Conservation (phyloP, 1,284 basidiomycete genomes). For the Ceratobasidium sp. region DNA sequence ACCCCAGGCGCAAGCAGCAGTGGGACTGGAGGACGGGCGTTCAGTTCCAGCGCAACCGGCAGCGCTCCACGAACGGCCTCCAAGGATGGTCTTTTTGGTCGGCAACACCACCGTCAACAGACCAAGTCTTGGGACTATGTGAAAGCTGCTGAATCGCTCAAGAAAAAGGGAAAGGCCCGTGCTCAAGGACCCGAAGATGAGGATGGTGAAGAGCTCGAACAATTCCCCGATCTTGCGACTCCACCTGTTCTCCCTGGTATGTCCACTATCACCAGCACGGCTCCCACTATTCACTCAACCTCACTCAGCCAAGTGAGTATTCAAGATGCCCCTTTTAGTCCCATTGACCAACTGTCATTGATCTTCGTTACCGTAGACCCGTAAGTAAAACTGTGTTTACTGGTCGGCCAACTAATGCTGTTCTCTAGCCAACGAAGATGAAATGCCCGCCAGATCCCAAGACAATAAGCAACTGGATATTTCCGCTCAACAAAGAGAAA, state of each 20-base stretch:
- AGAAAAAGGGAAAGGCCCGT: constrained; percentile 31
- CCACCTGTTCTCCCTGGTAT: constrained; percentile 8
- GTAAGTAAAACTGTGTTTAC: neutral
- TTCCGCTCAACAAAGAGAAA: constrained; percentile 86
- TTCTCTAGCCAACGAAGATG: constrained; percentile 70
- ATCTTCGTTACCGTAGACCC: neutral
- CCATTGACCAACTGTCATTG: neutral
- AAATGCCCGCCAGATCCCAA: constrained; percentile 76
- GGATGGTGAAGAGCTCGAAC: constrained; percentile 33
- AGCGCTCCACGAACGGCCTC: constrained; percentile 2
- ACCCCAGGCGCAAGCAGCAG: constrained; percentile 33
- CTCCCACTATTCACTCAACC: neutral
- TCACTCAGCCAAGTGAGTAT: constrained; percentile 20
- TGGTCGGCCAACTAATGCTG: neutral
- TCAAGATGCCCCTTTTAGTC: neutral
- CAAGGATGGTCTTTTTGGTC: constrained; percentile 36
- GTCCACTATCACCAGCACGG: neutral
- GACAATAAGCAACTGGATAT: constrained; percentile 89
- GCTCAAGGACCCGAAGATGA: constrained; percentile 17
- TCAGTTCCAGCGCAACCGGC: constrained; percentile 18
- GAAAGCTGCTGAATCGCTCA: constrained; percentile 22
- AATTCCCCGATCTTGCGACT: constrained; percentile 31
- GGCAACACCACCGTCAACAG: constrained; percentile 29
- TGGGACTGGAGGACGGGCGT: neutral
- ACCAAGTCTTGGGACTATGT: constrained; percentile 36